Evolutionary conservation across 805 yeast species (phyloP), one percentile per base, ranked within the genome.

Genomic region (Blastobotrys peoriensis): DNA sequence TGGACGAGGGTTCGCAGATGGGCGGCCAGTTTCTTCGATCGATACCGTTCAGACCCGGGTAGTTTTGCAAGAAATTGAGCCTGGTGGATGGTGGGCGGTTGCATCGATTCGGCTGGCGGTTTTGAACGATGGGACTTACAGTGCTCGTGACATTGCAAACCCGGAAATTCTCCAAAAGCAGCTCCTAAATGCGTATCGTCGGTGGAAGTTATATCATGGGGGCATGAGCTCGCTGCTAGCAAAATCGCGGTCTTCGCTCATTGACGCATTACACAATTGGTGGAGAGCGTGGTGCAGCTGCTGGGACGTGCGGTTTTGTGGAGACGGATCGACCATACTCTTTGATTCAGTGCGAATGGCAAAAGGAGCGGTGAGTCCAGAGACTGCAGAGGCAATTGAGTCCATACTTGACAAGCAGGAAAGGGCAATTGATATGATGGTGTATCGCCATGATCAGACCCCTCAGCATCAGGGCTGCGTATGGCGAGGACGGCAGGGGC

Each of bases 191-290:
- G 72, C 67, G 3, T 64, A 64, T 44, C 48, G 56, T 27, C 50
- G 68, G 4, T 69, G 64, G 62, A 41, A 48, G 13, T 48, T 69
- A 15, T 62, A 66, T 39, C 50, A 59, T 45, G 70, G 70, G 3
- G 44, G 61, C 5, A 38, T 67, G 6, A n/a, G 22, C 6, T 47
- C 41, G n/a, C n/a, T 38, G 33, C 40, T 20, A 8, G 16, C 33
- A 1, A 19, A 19, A 2, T 25, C 43, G 6, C 41, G 50, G 4
- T 43, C 36, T 5, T 30, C 25, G 1, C 30, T 48, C 17, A 40
- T 40, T 16, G 49, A 44, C 4, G 5, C 6, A 6, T 35, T 54
- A 18, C 41, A 38, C 9, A 44, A 53, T 2, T 57, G 58, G 54
- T 57, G 57, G 57, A 43, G 22, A 22, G 52, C 51, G 6, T 49